Conservation (phyloP, 192 early-diverging fungal species). For the Spizellomyces sp. region DNA sequence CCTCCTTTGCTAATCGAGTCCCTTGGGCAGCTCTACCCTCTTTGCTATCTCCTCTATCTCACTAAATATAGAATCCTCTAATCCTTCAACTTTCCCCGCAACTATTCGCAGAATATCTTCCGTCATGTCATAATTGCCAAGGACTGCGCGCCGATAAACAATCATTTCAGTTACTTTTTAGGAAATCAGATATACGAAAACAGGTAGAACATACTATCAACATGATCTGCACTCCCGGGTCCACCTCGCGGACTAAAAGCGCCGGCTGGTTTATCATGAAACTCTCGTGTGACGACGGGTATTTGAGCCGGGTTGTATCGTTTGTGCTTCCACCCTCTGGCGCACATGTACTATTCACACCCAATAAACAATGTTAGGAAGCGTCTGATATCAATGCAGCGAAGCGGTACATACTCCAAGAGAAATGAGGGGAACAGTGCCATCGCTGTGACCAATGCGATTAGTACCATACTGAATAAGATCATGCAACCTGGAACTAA, state of each 20-base stretch:
- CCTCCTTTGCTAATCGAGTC: constrained; percentile 12
- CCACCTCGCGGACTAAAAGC: constrained; percentile 54
- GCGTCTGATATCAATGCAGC: neutral
- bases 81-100: constrained; percentile 37
- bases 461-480: constrained; percentile 5
- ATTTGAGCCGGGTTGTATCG: constrained; percentile 82
- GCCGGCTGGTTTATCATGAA: constrained; percentile 54
- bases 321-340: constrained; percentile 75
- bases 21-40: constrained; percentile 16
- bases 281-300: constrained; percentile 74
- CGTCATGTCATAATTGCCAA: constrained; percentile 77
- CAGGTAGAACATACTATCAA: constrained; percentile 52
- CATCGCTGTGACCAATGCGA: constrained; percentile 63
- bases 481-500: constrained; percentile 19
- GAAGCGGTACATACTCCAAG: constrained; percentile 46
- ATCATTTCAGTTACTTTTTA: neutral
- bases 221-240: constrained; percentile 77
- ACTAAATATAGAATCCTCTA: constrained; percentile 44
- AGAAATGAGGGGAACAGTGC: constrained; percentile 84
- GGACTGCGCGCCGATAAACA: constrained; percentile 36
- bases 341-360: constrained; percentile 74
- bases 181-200: neutral
- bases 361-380: too few relatives aligned
- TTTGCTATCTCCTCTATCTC: constrained; percentile 47
- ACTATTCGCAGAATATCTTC: constrained; percentile 60